Evolutionary conservation across 345 rosid species (phyloP).

Genomic region (Raphanus raphanistrum): DNA sequence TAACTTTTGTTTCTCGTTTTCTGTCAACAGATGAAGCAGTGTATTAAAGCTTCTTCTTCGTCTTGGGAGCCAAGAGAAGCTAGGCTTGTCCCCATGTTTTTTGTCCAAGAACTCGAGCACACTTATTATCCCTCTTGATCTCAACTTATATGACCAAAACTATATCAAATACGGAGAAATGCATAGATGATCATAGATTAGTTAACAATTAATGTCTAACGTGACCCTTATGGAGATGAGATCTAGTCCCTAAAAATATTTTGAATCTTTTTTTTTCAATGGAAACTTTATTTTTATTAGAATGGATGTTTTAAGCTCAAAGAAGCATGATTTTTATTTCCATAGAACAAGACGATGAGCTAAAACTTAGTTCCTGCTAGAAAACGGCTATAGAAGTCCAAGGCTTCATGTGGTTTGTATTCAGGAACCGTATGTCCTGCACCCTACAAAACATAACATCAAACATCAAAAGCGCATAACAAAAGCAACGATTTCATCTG

Average conservation of each 20-base stretch:
- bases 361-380: slow-evolving; percentile 45
- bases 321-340: not conserved
- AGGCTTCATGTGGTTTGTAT: slow-evolving; percentile 77
- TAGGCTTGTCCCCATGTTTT: not conserved
- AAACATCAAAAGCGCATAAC: not conserved
- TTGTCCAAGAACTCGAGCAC: not conserved
- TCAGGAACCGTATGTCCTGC: slow-evolving; percentile 93
- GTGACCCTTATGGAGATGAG: not conserved
- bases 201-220: not conserved
- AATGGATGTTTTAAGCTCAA: not conserved
- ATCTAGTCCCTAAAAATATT: not conserved
- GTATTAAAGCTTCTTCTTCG: not conserved
- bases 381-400: slow-evolving; percentile 76
- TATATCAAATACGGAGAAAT: not conserved
- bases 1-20: slow-evolving; percentile 1
- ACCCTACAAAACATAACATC: slow-evolving; percentile 51
- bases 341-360: not conserved
- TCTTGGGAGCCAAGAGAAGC: not conserved
- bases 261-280: not conserved
- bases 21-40: not conserved
- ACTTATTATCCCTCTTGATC: not conserved
- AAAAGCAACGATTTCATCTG: not conserved
- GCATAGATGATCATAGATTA: not conserved
- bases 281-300: not conserved
- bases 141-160: not conserved